A percentile compares a stretch with the other conserved stretches of the same genome.
Evolutionary conservation across 768 basidiomycete genomes (phyloP).

Genomic region (Pleurotus giganteus): DNA sequence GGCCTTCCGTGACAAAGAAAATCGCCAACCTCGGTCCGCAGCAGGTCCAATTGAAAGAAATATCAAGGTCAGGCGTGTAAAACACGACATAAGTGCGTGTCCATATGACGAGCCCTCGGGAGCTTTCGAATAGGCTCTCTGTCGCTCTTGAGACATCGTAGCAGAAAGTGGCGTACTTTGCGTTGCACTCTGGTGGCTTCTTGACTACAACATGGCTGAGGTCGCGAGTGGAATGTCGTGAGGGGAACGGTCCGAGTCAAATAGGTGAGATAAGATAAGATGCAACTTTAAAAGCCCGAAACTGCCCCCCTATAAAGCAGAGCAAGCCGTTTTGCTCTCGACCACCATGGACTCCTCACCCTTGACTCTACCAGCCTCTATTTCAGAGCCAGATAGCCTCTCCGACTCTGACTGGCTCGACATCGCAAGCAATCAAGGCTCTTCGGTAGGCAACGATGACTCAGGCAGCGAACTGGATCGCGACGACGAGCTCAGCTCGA

Average conservation of each 20-base stretch:
- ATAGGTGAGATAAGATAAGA: slow-evolving; percentile 5
- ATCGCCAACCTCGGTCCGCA: not conserved
- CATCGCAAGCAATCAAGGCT: slow-evolving; percentile 65
- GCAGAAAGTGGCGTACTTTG: not conserved
- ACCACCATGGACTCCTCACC: slow-evolving; percentile 17
- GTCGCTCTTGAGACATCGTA: not conserved
- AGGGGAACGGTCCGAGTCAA: not conserved
- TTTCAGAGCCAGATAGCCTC: slow-evolving; percentile 63
- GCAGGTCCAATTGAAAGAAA: not conserved
- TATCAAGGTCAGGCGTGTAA: slow-evolving; percentile 2
- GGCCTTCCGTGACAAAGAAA: not conserved
- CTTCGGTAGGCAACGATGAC: slow-evolving; percentile 60
- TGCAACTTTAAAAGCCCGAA: slow-evolving; percentile 3
- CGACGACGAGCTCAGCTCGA: slow-evolving; percentile 45
- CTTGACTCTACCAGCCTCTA: slow-evolving; percentile 34
- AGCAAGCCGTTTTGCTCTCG: not conserved
- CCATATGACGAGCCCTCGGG: not conserved
- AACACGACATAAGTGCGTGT: slow-evolving; percentile 8
- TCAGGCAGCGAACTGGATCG: slow-evolving; percentile 65
- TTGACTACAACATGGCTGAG: not conserved
- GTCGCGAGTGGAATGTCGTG: not conserved
- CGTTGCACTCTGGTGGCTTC: no score
- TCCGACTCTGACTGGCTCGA: slow-evolving; percentile 89
- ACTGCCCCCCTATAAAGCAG: slow-evolving; percentile 1
- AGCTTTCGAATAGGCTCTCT: not conserved